Evolutionary conservation across 2,329 filamentous ascomycete species (phyloP).

Genomic region (Alternaria tenuissima): DNA sequence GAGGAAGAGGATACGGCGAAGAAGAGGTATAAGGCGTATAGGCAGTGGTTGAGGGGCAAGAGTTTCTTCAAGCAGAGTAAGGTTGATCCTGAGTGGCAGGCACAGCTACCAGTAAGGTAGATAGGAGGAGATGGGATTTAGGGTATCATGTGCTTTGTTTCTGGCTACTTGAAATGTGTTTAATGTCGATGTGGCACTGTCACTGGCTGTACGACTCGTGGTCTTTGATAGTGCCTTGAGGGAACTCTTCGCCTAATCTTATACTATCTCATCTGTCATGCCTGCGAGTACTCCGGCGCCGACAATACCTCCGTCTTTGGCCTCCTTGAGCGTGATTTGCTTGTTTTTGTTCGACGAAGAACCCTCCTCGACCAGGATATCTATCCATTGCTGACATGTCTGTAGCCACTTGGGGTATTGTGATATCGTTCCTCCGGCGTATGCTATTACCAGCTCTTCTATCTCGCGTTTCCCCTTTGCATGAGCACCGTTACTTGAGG

Average conservation of each 20-base stretch:
- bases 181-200: not conserved
- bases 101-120: constrained; percentile 44
- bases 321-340: constrained; percentile 61
- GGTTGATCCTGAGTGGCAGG: constrained; percentile 59
- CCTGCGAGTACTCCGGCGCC: constrained; percentile 64
- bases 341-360: constrained; percentile 47
- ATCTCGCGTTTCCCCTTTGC: constrained; percentile 32
- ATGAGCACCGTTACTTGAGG: constrained; percentile 29
- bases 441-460: constrained; percentile 76
- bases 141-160: not conserved
- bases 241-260: not conserved
- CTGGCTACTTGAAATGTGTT: constrained; percentile 1
- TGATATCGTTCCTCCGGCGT: constrained; percentile 82
- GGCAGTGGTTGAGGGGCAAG: constrained; percentile 93
- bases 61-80: constrained; percentile 90
- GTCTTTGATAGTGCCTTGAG: not conserved
- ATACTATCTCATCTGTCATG: constrained; percentile 48
- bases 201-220: not conserved
- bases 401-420: constrained; percentile 77
- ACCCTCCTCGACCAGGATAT: constrained; percentile 61
- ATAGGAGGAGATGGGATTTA: not conserved
- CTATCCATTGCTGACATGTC: constrained; percentile 74
- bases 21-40: constrained; percentile 96
- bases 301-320: constrained; percentile 63
- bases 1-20: constrained; percentile 85